phyloP scores from a whole-genome alignment of 2,329 filamentous ascomycete species.

The Botrytis fabae region DNA sequence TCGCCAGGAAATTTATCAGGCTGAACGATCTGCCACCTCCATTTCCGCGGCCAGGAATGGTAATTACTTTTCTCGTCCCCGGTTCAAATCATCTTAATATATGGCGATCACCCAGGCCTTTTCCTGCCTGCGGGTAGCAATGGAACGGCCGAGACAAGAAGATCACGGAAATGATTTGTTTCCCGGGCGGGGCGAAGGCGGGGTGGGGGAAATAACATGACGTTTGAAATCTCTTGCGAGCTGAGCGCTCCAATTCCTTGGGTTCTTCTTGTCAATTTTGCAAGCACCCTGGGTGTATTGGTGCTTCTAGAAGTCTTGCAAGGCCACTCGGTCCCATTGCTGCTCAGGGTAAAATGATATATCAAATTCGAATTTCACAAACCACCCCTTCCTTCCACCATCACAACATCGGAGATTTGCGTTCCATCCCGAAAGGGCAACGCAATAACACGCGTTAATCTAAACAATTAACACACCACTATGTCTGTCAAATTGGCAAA shows the following conservation, averaged over 20 bases:
- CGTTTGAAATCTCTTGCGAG: not conserved
- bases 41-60: not conserved
- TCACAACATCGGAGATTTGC: not conserved
- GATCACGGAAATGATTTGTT: slow-evolving; percentile 2
- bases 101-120: not conserved
- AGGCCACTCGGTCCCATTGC: not conserved
- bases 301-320: slow-evolving; percentile 3
- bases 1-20: not conserved
- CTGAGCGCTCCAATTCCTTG: not conserved
- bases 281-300: not conserved
- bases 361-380: not conserved
- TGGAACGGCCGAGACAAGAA: slow-evolving; percentile 4
- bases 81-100: not conserved
- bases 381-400: slow-evolving; percentile 1
- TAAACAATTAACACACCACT: not conserved
- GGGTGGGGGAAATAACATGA: not conserved
- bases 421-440: not conserved
- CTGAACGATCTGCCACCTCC: not conserved
- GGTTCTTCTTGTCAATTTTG: not conserved
- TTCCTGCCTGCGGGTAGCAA: not conserved
- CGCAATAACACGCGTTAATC: not conserved
- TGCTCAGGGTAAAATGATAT: not conserved
- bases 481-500: not conserved
- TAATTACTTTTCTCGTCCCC: not conserved
- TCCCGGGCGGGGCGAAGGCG: not conserved